Conservation (phyloP, 306 rosid genomes). For the Boehmeria nivea region DNA sequence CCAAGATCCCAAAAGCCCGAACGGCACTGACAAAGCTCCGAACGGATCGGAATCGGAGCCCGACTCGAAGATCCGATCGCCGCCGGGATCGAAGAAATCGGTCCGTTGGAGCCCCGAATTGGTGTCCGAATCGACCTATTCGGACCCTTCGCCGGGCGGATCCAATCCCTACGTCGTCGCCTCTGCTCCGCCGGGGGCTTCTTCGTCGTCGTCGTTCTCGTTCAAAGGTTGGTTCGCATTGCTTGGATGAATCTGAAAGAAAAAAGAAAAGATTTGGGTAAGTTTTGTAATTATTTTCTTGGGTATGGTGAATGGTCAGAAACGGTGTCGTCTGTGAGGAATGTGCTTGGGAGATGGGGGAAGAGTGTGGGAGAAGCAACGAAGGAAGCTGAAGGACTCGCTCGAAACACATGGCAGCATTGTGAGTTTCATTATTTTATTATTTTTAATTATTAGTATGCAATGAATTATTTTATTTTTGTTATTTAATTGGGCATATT, state of each 20-base stretch:
- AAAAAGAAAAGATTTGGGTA: background rate
- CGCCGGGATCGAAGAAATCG: slow-evolving; percentile 53
- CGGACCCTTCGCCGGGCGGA: slow-evolving; percentile 31
- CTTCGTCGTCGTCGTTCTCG: slow-evolving; percentile 34
- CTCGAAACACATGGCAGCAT: slow-evolving; percentile 96
- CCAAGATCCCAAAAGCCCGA: slow-evolving; percentile 13
- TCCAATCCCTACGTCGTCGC: slow-evolving; percentile 23
- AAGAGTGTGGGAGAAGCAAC: slow-evolving; percentile 67
- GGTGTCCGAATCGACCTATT: slow-evolving; percentile 53
- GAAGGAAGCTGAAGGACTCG: slow-evolving; percentile 78
- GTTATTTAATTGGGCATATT: too few species aligned
- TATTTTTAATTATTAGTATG: too few species aligned
- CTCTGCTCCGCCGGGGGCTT: slow-evolving; percentile 18
- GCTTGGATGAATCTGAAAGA: too few species aligned
- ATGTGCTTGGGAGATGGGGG: slow-evolving; percentile 78
- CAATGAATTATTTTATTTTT: too few species aligned
- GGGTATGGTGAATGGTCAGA: slow-evolving; percentile 33
- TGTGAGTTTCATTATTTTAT: slow-evolving; percentile 41
- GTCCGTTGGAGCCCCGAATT: slow-evolving; percentile 81
- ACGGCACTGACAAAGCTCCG: slow-evolving; percentile 12
- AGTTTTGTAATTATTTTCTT: background rate
- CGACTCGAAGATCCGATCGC: slow-evolving; percentile 11
- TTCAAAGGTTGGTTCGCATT: slow-evolving; percentile 69
- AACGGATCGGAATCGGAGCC: slow-evolving; percentile 30
- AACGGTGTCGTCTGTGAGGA: slow-evolving; percentile 50